Base-by-base conservation (phyloP, 2,329 filamentous ascomycete genomes). In the Aspergillus ibericus region DNA sequence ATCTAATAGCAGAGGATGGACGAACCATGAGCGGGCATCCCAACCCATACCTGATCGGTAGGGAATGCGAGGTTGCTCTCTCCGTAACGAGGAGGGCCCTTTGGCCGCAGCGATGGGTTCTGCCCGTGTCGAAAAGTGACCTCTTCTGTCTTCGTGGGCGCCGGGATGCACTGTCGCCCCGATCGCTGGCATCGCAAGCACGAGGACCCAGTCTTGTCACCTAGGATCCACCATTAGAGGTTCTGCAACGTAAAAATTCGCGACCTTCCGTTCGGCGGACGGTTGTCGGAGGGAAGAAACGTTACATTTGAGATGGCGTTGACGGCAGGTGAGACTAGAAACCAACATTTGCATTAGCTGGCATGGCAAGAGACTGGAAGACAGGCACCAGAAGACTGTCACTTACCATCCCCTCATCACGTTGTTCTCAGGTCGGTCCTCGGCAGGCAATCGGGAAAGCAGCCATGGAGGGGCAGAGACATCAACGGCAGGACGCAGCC, bases 401-500 rank as follows among this genome's bases (percentile, higher is more conserved):
- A 73, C 72, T 72, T 35, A 74, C 72, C 72, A 74, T 70, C 72
- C 72, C 70, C 72, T 74, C 72, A 73, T 74, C 63, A 74, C 71
- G 71, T 62, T 68, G 60, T 69, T 56, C 56, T 60, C 53, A 56
- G 47, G 58, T 64, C 59, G 50, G 58, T 63, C 59, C 59, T 65
- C 54, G 58, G 56, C 56, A 52, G 56, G 48, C 38, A 49, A 55
- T 59, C 25, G 58, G 38, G 60, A 65, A 42, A 64, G 61, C 64
- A 64, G 61, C 65, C 65, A 66, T 68, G 60, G 61, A 63, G 56
- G 63, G 63, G 44, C 58, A 56, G 55, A 61, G 53, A 46, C 55
- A 59, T 63, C 59, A 59, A 64, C 53, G 40, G 18, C 52, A 35
- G 36, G 29, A 54, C 18, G 51, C 53, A 34, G 55, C 55, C 59